Evolutionary conservation across 2,329 filamentous ascomycete species (phyloP), one percentile per base, ranked within the genome.

Genomic region (Simplicillium aogashimaense): DNA sequence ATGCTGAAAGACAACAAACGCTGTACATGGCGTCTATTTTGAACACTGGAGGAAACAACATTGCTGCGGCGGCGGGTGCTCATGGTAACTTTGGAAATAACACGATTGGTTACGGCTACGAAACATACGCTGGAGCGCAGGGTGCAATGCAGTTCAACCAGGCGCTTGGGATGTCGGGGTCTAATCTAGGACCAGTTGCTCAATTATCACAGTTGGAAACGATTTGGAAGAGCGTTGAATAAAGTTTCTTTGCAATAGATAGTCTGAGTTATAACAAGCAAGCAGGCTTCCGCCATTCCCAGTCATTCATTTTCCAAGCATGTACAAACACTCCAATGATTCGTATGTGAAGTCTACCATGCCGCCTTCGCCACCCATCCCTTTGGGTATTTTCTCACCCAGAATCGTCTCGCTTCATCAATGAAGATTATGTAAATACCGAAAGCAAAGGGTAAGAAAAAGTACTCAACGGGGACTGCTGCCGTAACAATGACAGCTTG

Each of bases 381-480:
- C 2, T 63, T 53, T 0, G 81, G 80, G 61, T 70, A 79, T 40
- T 56, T 74, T 42, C 81, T 67, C 2, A 85, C 73, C 16, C 60
- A 60, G 39, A 64, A 80, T 56, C 86, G 86, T 44, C 83, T 70
- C 10, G 50, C 63, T 59, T 87, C 83, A 53, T 88, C 83, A 14
- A 85, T 53, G 9, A 78, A 50, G 38, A 87, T 54, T 30, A 85
- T 66, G 0, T 44, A 51, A 7, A 47, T 46, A 0, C 84, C 85
- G 57, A 88, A 87, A 0, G 78, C 72, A 54, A 83, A 78, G 0
- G 85, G 84, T 37, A 90, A 53, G 56, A 90, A 88, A 74, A 81
- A 90, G 53, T 88, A 68, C 57, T 83, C 83, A 0, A 78, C 76
- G 0, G 83, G 81, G 0, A 89, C 77, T 0, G 61, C 53, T 0